Percentiles rank a stretch among this genome's conserved stretches.
These are phyloP conservation scores for Penicillium palitans DNA, from an alignment of 2,329 filamentous ascomycete genomes.

Conservation along the genomic window DNA sequence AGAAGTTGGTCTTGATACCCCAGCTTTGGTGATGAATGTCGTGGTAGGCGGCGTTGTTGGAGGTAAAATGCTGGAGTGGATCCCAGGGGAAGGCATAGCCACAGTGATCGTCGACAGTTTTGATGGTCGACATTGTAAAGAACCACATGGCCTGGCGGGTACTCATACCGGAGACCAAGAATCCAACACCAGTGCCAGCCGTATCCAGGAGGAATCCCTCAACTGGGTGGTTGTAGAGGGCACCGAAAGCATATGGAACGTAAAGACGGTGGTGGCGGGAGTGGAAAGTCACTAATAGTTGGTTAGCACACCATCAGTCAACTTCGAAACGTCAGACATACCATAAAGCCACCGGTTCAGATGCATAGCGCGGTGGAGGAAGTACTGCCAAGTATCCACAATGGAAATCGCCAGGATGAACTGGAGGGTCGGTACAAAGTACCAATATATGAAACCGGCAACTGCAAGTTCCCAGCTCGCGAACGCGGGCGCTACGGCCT, in stretches of 20 bases:
- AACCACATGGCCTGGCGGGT: constrained; percentile 83
- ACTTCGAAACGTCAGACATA: constrained; percentile 50
- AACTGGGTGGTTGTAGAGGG: constrained; percentile 92
- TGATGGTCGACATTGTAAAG: constrained; percentile 85
- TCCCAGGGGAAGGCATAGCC: constrained; percentile 96
- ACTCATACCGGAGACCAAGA: constrained; percentile 80
- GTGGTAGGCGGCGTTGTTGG: constrained; percentile 95
- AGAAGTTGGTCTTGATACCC: constrained; percentile 77
- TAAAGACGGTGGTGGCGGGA: constrained; percentile 95
- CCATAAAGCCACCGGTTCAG: constrained; percentile 96
- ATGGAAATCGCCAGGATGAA: constrained; percentile 72
- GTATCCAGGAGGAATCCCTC: constrained; percentile 95
- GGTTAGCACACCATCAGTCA: constrained; percentile 15
- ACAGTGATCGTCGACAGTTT: constrained; percentile 97
- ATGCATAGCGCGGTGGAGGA: constrained; percentile 94
- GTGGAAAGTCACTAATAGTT: constrained; percentile 72
- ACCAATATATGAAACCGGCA: constrained; percentile 78
- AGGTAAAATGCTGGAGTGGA: constrained; percentile 84
- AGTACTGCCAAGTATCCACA: constrained; percentile 98
- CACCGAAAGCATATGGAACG: constrained; percentile 95
- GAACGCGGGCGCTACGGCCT: constrained; percentile 66
- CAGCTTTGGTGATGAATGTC: constrained; percentile 99
- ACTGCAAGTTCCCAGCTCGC: constrained; percentile 75
- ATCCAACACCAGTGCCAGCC: constrained; percentile 78
- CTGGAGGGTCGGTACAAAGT: constrained; percentile 73